A percentile compares a stretch with the other conserved stretches of the same genome.
phyloP scores from a whole-genome alignment of 257 asterid genomes.

The Solanum boliviense region DNA sequence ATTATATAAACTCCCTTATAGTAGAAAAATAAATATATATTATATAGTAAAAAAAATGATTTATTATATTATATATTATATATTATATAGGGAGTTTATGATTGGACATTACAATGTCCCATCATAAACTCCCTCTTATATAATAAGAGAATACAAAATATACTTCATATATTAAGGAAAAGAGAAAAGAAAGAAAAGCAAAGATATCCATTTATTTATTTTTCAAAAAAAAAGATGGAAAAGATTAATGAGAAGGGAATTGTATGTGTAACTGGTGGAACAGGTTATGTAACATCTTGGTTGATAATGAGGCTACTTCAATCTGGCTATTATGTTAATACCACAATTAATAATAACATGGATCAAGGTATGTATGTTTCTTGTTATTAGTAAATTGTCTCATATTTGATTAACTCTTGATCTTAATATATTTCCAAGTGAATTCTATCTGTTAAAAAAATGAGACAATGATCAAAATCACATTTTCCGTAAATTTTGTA shows the following conservation, averaged over 20 bases:
- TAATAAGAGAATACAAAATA: too few species aligned
- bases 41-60: too few species aligned
- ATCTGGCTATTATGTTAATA: constrained; percentile 13
- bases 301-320: constrained; percentile 17
- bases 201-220: too few species aligned
- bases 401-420: neutral
- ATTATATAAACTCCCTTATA: too few species aligned
- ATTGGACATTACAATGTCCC: too few species aligned
- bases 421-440: neutral
- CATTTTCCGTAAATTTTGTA: too few species aligned
- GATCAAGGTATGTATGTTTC: neutral
- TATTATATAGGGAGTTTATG: too few species aligned
- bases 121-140: too few species aligned
- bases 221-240: neutral
- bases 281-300: constrained; percentile 19
- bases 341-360: neutral
- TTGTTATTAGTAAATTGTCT: neutral
- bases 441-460: neutral
- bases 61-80: too few species aligned
- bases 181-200: neutral
- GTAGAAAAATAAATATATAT: too few species aligned
- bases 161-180: neutral
- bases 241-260: neutral
- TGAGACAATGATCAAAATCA: too few species aligned
- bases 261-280: constrained; percentile 27